Evolutionary conservation across 257 asterid genomes (phyloP).

Genomic region (Schizonepeta tenuifolia): DNA sequence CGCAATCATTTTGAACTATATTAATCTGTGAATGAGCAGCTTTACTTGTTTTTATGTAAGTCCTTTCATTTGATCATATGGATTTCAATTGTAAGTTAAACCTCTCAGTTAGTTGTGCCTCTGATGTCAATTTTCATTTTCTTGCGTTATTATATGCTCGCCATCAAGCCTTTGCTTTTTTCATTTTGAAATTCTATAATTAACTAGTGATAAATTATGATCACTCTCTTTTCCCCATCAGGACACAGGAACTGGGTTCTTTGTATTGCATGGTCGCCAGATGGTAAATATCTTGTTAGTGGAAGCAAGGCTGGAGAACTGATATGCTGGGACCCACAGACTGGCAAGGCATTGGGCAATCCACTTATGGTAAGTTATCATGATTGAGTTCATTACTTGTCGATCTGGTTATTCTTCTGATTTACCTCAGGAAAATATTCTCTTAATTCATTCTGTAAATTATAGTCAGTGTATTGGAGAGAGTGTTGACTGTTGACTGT

Average conservation of each 20-base stretch:
- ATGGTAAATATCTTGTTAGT: conserved; percentile 85
- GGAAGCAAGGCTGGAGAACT: conserved; percentile 96
- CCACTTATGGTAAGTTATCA: conserved; percentile 65
- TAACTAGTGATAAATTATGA: conserved; percentile 11
- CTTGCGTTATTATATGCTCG: neutral
- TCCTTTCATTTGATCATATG: conserved; percentile 1
- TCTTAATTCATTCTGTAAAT: conserved; percentile 1
- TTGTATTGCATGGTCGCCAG: conserved; percentile 95
- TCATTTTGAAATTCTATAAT: neutral
- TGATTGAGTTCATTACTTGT: conserved; percentile 7
- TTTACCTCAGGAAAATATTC: neutral
- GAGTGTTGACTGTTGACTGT: neutral
- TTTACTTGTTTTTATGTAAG: neutral
- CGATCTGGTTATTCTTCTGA: conserved; percentile 1
- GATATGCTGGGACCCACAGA: conserved; percentile 84
- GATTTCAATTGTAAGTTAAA: conserved; percentile 1
- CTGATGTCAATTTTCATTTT: conserved; percentile 1
- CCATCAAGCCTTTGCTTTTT: neutral
- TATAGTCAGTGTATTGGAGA: conserved; percentile 2
- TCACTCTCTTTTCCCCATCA: conserved; percentile 24
- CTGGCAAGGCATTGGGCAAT: conserved; percentile 78
- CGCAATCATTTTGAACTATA: conserved; percentile 8
- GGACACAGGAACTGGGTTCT: conserved; percentile 98
- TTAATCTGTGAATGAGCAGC: neutral
- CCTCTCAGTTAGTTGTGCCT: conserved; percentile 6